phyloP scores from a whole-genome alignment of 1,284 basidiomycete species.

The Cutaneotrichosporon arboriforme region DNA sequence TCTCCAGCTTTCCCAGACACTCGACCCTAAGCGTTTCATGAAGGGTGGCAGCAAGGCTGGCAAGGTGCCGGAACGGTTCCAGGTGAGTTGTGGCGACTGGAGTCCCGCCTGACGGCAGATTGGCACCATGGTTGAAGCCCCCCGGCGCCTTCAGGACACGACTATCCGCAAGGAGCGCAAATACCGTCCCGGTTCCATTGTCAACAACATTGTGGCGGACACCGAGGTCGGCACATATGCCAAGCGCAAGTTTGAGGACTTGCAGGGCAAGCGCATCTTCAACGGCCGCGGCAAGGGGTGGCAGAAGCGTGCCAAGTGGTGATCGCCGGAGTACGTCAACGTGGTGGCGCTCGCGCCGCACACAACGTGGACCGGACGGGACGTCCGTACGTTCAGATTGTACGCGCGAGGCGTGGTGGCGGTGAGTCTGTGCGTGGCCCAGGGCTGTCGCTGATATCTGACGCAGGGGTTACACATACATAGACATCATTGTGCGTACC shows the following conservation, averaged over 20 bases:
- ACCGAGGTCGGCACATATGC: slow-evolving; percentile 79
- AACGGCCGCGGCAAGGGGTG: slow-evolving; percentile 68
- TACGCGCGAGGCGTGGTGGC: not conserved
- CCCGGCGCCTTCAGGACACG: slow-evolving; percentile 67
- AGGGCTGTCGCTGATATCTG: slow-evolving; percentile 5
- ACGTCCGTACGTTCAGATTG: not conserved
- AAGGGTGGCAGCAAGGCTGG: slow-evolving; percentile 70
- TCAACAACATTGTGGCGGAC: slow-evolving; percentile 84
- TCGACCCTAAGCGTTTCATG: slow-evolving; percentile 96
- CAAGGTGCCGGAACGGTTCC: slow-evolving; percentile 79
- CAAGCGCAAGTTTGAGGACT: slow-evolving; percentile 86
- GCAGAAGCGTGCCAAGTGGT: slow-evolving; percentile 56
- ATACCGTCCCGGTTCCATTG: slow-evolving; percentile 73
- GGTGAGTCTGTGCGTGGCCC: slow-evolving; percentile 8
- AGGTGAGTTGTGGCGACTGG: slow-evolving; percentile 51
- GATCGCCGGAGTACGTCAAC: slow-evolving; percentile 4
- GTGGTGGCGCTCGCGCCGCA: not conserved
- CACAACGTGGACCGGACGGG: slow-evolving; percentile 2
- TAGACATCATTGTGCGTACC: slow-evolving; percentile 21
- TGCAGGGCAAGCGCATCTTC: slow-evolving; percentile 66
- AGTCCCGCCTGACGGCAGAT: slow-evolving; percentile 55
- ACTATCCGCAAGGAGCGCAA: slow-evolving; percentile 72
- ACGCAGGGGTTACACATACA: slow-evolving; percentile 3
- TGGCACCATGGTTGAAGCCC: slow-evolving; percentile 74
- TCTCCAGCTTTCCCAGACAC: slow-evolving; percentile 77